Conservation (phyloP, 331 rosid genomes). For the Acacia pycnantha region DNA sequence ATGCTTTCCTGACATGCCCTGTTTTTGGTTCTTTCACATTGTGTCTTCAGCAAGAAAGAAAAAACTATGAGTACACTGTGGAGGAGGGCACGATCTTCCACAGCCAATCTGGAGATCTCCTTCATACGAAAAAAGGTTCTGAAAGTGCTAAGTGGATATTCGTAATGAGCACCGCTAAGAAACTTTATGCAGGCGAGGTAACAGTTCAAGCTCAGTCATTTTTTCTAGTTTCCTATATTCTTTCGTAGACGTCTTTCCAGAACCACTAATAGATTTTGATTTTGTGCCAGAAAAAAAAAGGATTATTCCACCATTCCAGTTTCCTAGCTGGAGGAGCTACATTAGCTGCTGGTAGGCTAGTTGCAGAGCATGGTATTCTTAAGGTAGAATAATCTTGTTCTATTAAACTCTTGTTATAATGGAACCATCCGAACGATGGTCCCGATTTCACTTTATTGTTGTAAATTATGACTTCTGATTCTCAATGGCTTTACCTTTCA, state of each 20-base stretch:
- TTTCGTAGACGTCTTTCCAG: background rate
- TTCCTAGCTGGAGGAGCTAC: slow-evolving; percentile 97
- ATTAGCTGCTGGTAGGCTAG: slow-evolving; percentile 89
- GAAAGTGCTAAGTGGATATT: slow-evolving; percentile 77
- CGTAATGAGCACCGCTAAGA: slow-evolving; percentile 88
- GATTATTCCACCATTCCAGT: slow-evolving; percentile 86
- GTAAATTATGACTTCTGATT: slow-evolving; percentile 39
- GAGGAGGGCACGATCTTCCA: slow-evolving; percentile 56
- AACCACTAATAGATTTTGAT: slow-evolving; percentile 17
- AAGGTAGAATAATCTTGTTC: slow-evolving; percentile 54
- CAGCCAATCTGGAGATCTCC: slow-evolving; percentile 59
- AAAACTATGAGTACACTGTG: slow-evolving; percentile 56
- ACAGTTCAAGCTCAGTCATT: slow-evolving; percentile 27
- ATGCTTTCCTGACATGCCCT: slow-evolving; percentile 16
- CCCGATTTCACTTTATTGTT: background rate
- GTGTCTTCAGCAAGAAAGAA: slow-evolving; percentile 71
- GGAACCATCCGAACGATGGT: slow-evolving; percentile 10
- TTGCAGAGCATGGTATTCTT: slow-evolving; percentile 60
- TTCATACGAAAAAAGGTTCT: slow-evolving; percentile 51
- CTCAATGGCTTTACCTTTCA: slow-evolving; percentile 31
- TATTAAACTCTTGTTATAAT: slow-evolving; percentile 3
- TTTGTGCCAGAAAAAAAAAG: slow-evolving; percentile 78
- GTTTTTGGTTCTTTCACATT: background rate
- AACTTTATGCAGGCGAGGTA: slow-evolving; percentile 87
- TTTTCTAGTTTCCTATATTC: slow-evolving; percentile 17